Base-by-base conservation (phyloP, 2,329 filamentous ascomycete species). In the Rutstroemia sp. region DNA sequence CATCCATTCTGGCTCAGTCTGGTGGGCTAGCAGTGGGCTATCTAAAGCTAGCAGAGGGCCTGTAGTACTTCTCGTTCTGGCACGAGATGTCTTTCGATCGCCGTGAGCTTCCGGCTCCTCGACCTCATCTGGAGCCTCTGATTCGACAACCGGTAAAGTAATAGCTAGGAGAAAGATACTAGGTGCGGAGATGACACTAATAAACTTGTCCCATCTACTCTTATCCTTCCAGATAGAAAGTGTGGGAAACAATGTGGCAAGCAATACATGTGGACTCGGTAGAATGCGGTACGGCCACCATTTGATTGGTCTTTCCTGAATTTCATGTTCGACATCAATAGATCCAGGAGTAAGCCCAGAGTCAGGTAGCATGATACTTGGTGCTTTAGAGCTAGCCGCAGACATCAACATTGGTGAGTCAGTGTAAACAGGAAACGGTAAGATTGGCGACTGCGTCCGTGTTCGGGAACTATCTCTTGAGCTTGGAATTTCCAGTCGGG, bases 121-220 rank as follows among this genome's bases (percentile, higher is more conserved):
- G 4, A 78, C 75, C 5, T 72, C 72, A 3, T 75, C 72, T 12
- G 83, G 79, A 7, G 79, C 77, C 19, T 81, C 78, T 1, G 81
- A 81, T 65, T 97, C 92, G 5, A 96, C 89, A 0, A 99, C 91
- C 0, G 95, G 94, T 4, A 99, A 72, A 0, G 94, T 99, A 48
- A 94, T 83, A 0, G 92, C 92, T 4, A 99, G 77, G 2, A 97
- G 74, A 60, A 99, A 89, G 39, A 99, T 90, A 64, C 88, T 95
- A 1, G 92, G 89, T n/a, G 90, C 86, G 7, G 92, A 92, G 39
- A 95, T 79, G 10, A 94, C 66, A 44, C 90, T 92, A 49, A 96
- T 74, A 46, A 91, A 73, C 67, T 88, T 91, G 65, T 92, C 92
- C 83, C 86, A 90, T n/a, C 87, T 71, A n/a, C 77, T 83, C 72